Evolutionary conservation across 2,329 filamentous ascomycete genomes (phyloP).

Genomic region (Hymenotorrendiella dingleyae): DNA sequence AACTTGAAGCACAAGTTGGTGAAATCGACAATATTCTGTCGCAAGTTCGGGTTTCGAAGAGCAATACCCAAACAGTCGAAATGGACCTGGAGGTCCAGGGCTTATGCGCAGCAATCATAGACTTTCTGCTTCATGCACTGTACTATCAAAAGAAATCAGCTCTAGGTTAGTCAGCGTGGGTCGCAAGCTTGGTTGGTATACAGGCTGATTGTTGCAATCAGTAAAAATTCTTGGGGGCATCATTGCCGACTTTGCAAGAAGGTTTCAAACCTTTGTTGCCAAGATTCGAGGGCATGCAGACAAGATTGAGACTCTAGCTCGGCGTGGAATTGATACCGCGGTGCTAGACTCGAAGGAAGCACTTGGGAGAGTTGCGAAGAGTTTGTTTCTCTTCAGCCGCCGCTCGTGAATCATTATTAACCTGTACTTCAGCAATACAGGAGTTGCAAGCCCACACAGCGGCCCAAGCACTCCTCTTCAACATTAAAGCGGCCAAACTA

Average conservation of each 20-base stretch:
- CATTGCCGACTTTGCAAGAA: not conserved
- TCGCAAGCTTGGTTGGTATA: not conserved
- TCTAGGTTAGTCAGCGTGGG: not conserved
- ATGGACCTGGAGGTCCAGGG: not conserved
- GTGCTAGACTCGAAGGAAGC: not conserved
- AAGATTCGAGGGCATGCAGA: not conserved
- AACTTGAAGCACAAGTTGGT: not conserved
- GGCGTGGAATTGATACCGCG: not conserved
- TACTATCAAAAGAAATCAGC: not conserved
- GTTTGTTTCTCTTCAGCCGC: not conserved
- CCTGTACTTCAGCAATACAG: not conserved
- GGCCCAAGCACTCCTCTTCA: not conserved
- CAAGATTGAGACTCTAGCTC: not conserved
- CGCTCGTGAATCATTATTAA: not conserved
- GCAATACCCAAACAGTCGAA: not conserved
- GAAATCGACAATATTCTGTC: not conserved
- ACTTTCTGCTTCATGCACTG: constrained; percentile 1
- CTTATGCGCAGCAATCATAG: not conserved
- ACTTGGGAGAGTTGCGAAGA: not conserved
- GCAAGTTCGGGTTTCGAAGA: not conserved
- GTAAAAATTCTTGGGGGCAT: not conserved
- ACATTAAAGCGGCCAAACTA: not conserved
- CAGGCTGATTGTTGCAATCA: not conserved
- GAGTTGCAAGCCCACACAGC: not conserved
- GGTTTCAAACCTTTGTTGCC: not conserved